A percentile compares a stretch with the other conserved stretches of the same genome.
Evolutionary conservation across 257 asterid species (phyloP).

Genomic region (Solanum dulcamara): DNA sequence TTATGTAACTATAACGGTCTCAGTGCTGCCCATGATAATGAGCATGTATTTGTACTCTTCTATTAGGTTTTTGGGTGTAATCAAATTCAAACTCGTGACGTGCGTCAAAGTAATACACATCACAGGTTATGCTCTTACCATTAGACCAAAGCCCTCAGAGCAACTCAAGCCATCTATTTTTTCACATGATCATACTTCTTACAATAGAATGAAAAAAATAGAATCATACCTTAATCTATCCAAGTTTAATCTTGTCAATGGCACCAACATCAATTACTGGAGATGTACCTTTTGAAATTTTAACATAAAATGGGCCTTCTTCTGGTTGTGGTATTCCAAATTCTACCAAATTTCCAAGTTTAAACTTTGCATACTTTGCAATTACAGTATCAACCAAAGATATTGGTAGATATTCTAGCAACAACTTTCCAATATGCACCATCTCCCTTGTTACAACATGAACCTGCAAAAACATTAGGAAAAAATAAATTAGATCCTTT

Average conservation of each 20-base stretch:
- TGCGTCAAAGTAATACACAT: background rate
- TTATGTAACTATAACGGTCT: too few species aligned
- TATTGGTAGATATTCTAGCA: conserved; percentile 10
- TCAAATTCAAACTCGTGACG: background rate
- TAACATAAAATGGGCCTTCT: conserved; percentile 37
- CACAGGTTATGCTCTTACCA: background rate
- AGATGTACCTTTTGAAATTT: conserved; percentile 19
- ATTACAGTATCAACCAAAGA: background rate
- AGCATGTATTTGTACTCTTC: too few species aligned
- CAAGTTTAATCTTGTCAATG: conserved; percentile 15
- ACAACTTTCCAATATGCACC: conserved; percentile 32
- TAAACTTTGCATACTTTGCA: background rate
- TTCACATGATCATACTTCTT: background rate
- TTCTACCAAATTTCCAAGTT: conserved; percentile 19
- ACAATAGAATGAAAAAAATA: background rate
- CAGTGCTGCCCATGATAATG: too few species aligned
- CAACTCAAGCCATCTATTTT: background rate
- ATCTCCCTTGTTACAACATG: conserved; percentile 25
- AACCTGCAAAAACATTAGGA: conserved; percentile 11
- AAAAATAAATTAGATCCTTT: background rate
- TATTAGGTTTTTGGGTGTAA: too few species aligned
- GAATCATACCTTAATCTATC: conserved; percentile 25
- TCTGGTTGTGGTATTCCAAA: conserved; percentile 34
- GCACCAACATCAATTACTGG: conserved; percentile 56
- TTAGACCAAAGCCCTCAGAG: background rate